A percentile compares a stretch with the other conserved stretches of the same genome.
Evolutionary conservation across 2,329 filamentous ascomycete genomes (phyloP).

Genomic region (Sporothrix dimorphospora): DNA sequence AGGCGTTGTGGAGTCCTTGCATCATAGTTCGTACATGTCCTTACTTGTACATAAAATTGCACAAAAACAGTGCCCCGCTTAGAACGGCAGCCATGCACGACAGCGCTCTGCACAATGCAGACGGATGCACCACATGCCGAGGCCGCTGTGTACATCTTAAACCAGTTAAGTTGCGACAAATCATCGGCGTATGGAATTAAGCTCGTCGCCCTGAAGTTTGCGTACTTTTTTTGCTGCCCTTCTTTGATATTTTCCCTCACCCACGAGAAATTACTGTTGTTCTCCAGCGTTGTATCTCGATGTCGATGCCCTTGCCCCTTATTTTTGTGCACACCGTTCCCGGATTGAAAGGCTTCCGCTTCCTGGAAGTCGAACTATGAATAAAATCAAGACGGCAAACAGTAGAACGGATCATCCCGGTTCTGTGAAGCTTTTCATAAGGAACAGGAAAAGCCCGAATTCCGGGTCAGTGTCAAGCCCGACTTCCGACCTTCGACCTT

Average conservation of each 20-base stretch:
- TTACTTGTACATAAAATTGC: background rate
- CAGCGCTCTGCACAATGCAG: background rate
- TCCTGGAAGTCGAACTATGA: background rate
- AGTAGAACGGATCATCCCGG: background rate
- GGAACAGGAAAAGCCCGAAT: slow-evolving; percentile 1
- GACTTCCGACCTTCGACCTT: too few relatives aligned
- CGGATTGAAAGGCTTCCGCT: background rate
- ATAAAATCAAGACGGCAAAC: too few relatives aligned
- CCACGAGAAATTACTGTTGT: background rate
- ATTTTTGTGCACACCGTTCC: background rate
- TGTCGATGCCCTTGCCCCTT: background rate
- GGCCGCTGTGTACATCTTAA: too few relatives aligned
- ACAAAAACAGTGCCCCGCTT: background rate
- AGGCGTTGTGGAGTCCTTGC: background rate
- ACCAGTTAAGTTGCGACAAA: background rate
- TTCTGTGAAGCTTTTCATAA: background rate
- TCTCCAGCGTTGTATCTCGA: slow-evolving; percentile 6
- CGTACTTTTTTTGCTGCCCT: too few relatives aligned
- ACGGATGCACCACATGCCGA: slow-evolving; percentile 18
- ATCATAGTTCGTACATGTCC: background rate
- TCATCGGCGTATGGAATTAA: background rate
- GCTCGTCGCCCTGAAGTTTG: too few relatives aligned
- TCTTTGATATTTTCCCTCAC: background rate
- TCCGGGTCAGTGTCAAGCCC: background rate
- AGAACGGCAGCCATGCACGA: background rate